Percentiles rank a stretch among this genome's conserved stretches.
phyloP scores from a whole-genome alignment of 495 filamentous ascomycete genomes.

The Penicillium robsamsonii region DNA sequence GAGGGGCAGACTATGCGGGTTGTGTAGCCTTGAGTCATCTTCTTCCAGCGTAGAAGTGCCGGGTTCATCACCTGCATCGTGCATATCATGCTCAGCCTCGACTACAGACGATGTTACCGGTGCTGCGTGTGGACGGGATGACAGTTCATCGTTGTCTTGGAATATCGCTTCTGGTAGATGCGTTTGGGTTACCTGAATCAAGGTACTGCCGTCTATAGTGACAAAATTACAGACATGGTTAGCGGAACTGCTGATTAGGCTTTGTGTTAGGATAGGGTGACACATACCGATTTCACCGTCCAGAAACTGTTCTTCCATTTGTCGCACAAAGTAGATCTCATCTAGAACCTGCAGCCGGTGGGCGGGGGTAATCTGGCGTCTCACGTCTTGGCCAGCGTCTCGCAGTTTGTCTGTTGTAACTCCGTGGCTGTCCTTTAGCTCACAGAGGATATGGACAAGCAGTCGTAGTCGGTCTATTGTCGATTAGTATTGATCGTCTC shows the following conservation, averaged over 20 bases:
- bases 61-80: not conserved
- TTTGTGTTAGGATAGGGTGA: not conserved
- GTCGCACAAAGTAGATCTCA: constrained; percentile 67
- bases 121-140: constrained; percentile 11
- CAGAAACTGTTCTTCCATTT: constrained; percentile 58
- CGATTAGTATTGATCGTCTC: not conserved
- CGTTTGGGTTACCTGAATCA: constrained; percentile 23
- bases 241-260: not conserved
- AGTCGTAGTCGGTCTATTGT: constrained; percentile 58
- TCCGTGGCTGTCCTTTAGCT: constrained; percentile 40
- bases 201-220: constrained; percentile 20
- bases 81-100: constrained; percentile 4
- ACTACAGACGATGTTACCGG: not conserved
- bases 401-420: constrained; percentile 44
- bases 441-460: constrained; percentile 60
- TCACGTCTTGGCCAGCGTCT: constrained; percentile 45
- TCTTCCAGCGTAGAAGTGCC: not conserved
- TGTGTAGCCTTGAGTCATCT: not conserved
- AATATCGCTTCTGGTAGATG: constrained; percentile 25
- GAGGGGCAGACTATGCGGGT: constrained; percentile 12
- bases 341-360: constrained; percentile 48
- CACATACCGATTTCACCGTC: constrained; percentile 60
- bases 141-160: constrained; percentile 12
- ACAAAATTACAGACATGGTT: not conserved
- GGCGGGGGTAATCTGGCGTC: constrained; percentile 37